Evolutionary conservation across 2,329 filamentous ascomycete species (phyloP).

Genomic region (Aurifilum marmelostoma): DNA sequence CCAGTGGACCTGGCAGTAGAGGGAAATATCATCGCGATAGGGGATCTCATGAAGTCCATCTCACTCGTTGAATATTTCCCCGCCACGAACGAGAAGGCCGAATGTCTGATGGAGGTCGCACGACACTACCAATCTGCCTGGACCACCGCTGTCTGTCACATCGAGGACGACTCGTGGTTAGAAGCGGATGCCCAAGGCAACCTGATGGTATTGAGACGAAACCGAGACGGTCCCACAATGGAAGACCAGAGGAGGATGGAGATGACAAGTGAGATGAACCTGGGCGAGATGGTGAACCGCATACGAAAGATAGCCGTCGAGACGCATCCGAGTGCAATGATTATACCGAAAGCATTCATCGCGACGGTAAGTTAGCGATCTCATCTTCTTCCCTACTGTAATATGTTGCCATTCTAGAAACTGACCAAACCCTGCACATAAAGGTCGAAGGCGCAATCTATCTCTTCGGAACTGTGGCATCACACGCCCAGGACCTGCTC

Average conservation of each 20-base stretch:
- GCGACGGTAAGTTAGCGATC: constrained; percentile 68
- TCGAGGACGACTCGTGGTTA: constrained; percentile 76
- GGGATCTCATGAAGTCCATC: constrained; percentile 92
- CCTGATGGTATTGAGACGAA: constrained; percentile 76
- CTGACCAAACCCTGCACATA: constrained; percentile 28
- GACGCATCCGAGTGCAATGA: constrained; percentile 64
- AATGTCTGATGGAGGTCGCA: constrained; percentile 72
- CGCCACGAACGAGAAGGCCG: constrained; percentile 58
- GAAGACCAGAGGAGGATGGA: constrained; percentile 74
- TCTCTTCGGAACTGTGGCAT: constrained; percentile 79
- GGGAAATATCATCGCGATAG: constrained; percentile 77
- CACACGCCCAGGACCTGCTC: constrained; percentile 74
- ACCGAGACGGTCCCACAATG: constrained; percentile 70
- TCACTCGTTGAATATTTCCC: constrained; percentile 74
- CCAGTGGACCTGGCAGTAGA: constrained; percentile 80
- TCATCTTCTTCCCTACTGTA: no score
- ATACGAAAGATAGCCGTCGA: constrained; percentile 76
- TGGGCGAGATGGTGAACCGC: constrained; percentile 92
- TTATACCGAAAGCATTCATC: constrained; percentile 83
- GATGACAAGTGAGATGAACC: constrained; percentile 76
- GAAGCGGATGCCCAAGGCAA: constrained; percentile 89
- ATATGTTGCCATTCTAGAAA: background rate
- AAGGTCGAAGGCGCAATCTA: constrained; percentile 91
- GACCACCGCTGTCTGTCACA: constrained; percentile 75
- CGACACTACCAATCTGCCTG: constrained; percentile 82